Evolutionary conservation across 169 alveolate genomes (phyloP).

Genomic region (Besnoitia besnoiti): DNA sequence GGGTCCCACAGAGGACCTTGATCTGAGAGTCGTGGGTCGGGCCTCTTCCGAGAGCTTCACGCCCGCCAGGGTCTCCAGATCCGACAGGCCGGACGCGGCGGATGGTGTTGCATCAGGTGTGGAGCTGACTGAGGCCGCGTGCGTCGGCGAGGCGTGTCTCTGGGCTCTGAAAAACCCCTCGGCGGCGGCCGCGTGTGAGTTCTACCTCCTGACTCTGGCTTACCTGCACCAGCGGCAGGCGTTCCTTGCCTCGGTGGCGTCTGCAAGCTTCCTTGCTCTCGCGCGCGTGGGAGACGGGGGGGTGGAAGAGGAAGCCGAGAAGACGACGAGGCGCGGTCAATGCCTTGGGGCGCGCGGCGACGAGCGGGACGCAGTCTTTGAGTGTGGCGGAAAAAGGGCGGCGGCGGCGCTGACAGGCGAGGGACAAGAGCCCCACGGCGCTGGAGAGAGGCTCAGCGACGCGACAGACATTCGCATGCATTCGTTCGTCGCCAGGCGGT

Average conservation of each 20-base stretch:
- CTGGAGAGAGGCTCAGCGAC: conserved; percentile 42
- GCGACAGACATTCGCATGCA: not conserved
- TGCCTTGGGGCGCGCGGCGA: no score
- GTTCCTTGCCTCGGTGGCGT: conserved; percentile 58
- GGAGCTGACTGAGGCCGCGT: not conserved
- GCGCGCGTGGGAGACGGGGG: not conserved
- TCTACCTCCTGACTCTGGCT: conserved; percentile 51
- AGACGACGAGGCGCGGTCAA: no score
- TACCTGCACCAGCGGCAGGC: conserved; percentile 62
- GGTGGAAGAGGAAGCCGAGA: not conserved
- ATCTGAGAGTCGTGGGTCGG: no score
- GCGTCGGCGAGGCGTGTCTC: not conserved
- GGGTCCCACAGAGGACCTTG: not conserved
- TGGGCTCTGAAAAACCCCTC: conserved; percentile 52
- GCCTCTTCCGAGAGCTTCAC: not conserved
- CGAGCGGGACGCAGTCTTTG: no score
- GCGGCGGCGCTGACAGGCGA: no score
- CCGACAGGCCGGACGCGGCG: not conserved
- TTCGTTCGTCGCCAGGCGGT: not conserved
- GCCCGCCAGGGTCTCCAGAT: not conserved
- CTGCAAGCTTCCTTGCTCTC: conserved; percentile 40
- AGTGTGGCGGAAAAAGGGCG: not conserved
- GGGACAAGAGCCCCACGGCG: conserved; percentile 1
- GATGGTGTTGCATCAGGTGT: conserved; percentile 4
- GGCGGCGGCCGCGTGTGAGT: conserved; percentile 47